These are phyloP conservation scores for Tetrapisispora fleetii DNA, from an alignment of 805 yeast genomes.

Conservation along the genomic window DNA sequence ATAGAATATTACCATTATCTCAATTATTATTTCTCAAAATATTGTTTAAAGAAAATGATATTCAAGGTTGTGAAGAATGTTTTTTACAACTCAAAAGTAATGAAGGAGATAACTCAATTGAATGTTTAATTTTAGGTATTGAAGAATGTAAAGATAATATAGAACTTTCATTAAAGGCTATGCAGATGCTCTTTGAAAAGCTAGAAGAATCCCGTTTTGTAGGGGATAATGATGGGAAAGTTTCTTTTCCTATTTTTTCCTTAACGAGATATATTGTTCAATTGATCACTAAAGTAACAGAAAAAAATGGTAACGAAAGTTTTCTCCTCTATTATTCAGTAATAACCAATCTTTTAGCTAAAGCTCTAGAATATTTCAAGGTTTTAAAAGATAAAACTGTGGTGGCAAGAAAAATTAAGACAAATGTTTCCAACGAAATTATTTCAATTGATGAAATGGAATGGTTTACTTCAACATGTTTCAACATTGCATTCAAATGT, in stretches of 20 bases:
- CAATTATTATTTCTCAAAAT: conserved; percentile 28
- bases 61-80: conserved; percentile 14
- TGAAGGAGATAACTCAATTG: conserved; percentile 28
- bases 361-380: conserved; percentile 7
- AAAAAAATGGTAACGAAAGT: conserved; percentile 4
- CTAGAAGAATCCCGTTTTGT: conserved; percentile 7
- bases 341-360: conserved; percentile 6
- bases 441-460: conserved; percentile 30
- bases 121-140: conserved; percentile 28
- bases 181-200: conserved; percentile 17
- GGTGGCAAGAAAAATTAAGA: neutral
- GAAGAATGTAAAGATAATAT: conserved; percentile 16
- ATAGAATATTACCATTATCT: conserved; percentile 22
- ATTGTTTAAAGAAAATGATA: conserved; percentile 10
- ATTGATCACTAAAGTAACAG: conserved; percentile 22
- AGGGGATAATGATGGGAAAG: conserved; percentile 1
- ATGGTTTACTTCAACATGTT: conserved; percentile 33
- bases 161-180: neutral
- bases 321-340: conserved; percentile 1
- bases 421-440: conserved; percentile 3
- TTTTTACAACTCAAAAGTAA: conserved; percentile 28
- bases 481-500: conserved; percentile 26
- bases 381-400: conserved; percentile 10
- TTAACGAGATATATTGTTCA: conserved; percentile 27
- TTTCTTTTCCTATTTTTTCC: conserved; percentile 18